Evolutionary conservation across 768 basidiomycete species (phyloP), one percentile per base, ranked within the genome.

Genomic region (Hygrocybe coccinea): DNA sequence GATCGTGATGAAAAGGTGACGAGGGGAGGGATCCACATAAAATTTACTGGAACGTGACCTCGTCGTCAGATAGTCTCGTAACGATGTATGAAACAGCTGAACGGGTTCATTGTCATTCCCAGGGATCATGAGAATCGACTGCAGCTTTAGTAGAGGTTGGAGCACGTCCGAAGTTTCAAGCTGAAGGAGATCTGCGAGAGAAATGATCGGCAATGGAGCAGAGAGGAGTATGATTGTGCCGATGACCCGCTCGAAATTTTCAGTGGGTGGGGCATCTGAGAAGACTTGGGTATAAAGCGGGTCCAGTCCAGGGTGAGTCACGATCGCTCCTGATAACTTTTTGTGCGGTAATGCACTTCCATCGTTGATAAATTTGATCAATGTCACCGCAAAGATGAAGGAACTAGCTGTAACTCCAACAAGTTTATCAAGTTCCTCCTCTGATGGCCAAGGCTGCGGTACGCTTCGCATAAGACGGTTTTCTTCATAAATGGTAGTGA

Each of bases 21-120:
- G 29, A 38, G 36, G 1, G 1, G 47, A 5, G 5, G 55, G 61
- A 48, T 73, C 65, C 39, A 72, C 63, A 24, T 62, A 69, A 22
- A 67, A 63, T 10, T 59, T 61, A 3, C 60, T 58, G 36, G 71
- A 72, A 8, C 72, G 64, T 22, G 61, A 55, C 43, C 24, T 55
- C 45, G 72, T 64, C 22, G 66, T 67, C 36, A 73, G 59, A 39
- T 71, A 73, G 50, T 73, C 71, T 4, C 57, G 59, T 19, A 73
- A 69, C 25, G 71, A 71, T 0, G 69, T 64, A 52, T 72, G 71
- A 57, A 65, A 63, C 2, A 71, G 60, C 17, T 54, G 62, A 47
- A 72, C 65, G 15, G 66, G 63, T 19, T 62, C 54, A n/a, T 47
- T n/a, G 29, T 59, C 48, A 24, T 59, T 36, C 24, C 44, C 54